Percentiles rank a stretch among this genome's conserved stretches.
phyloP scores from a whole-genome alignment of 768 basidiomycete genomes.

The Rhodotorula taiwanensis region DNA sequence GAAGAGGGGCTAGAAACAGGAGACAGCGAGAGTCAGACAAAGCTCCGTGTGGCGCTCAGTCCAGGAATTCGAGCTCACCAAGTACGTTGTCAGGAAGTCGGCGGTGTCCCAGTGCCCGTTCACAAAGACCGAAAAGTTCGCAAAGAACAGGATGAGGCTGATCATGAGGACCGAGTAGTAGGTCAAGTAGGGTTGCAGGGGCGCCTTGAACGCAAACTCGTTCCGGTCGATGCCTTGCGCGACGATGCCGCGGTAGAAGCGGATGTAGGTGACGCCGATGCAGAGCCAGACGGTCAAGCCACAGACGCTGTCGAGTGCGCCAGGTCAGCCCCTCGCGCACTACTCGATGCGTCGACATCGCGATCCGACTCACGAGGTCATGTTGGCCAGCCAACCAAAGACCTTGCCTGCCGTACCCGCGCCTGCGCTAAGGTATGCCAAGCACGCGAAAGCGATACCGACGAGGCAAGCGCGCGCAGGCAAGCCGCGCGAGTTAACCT shows the following conservation, averaged over 20 bases:
- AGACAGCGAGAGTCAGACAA: no score
- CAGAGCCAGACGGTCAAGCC: constrained; percentile 72
- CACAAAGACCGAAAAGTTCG: constrained; percentile 44
- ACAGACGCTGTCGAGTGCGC: no score
- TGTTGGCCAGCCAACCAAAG: constrained; percentile 40
- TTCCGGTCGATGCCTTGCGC: constrained; percentile 50
- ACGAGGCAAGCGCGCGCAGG: constrained; percentile 42
- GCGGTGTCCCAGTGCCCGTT: constrained; percentile 55
- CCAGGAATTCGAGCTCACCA: neutral
- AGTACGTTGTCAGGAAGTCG: constrained; percentile 3
- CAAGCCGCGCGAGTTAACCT: constrained; percentile 43
- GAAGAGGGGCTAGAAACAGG: constrained; percentile 11
- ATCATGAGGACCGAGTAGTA: constrained; percentile 64
- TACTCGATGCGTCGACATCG: no score
- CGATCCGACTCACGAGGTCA: no score
- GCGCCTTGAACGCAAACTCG: constrained; percentile 44
- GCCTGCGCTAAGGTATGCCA: constrained; percentile 27
- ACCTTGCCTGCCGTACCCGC: constrained; percentile 21
- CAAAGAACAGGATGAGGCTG: constrained; percentile 5
- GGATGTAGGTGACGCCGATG: constrained; percentile 65
- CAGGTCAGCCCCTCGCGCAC: no score
- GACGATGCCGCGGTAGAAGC: constrained; percentile 74
- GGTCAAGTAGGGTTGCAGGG: constrained; percentile 55
- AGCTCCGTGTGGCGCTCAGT: neutral
- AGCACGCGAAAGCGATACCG: constrained; percentile 38